Conservation (phyloP, 768 basidiomycete species). For the Kwoniella bestiolae region DNA sequence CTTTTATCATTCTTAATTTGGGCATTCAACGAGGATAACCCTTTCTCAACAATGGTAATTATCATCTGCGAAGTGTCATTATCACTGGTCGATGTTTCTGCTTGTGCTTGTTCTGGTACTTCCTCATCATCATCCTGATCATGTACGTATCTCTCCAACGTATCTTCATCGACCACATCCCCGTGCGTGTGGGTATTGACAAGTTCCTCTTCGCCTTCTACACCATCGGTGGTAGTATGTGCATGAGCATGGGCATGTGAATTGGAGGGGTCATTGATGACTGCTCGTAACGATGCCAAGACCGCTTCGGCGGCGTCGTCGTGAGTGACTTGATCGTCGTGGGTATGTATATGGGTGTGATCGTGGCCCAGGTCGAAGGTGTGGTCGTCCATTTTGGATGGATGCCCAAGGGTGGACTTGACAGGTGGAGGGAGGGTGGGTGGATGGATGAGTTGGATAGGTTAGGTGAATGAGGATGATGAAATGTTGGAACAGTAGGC, state of each 20-base stretch:
- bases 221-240: background rate
- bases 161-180: background rate
- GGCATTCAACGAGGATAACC: constrained; percentile 10
- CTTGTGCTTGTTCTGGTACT: background rate
- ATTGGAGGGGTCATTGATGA: constrained; percentile 29
- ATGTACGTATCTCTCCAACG: background rate
- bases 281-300: constrained; percentile 39
- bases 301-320: constrained; percentile 34
- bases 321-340: constrained; percentile 6
- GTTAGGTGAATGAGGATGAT: constrained; percentile 4
- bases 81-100: background rate
- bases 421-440: constrained; percentile 28
- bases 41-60: constrained; percentile 2
- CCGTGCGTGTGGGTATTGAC: background rate
- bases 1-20: constrained; percentile 15
- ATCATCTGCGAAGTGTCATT: background rate
- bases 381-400: constrained; percentile 16
- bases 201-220: background rate
- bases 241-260: no score
- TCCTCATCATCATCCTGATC: background rate
- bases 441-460: background rate
- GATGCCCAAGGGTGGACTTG: constrained; percentile 28
- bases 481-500: constrained; percentile 5
- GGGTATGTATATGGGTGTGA: background rate
- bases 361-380: constrained; percentile 14